These are phyloP conservation scores for Rubroboletus satanas DNA, from an alignment of 768 basidiomycete genomes.

Conservation along the genomic window DNA sequence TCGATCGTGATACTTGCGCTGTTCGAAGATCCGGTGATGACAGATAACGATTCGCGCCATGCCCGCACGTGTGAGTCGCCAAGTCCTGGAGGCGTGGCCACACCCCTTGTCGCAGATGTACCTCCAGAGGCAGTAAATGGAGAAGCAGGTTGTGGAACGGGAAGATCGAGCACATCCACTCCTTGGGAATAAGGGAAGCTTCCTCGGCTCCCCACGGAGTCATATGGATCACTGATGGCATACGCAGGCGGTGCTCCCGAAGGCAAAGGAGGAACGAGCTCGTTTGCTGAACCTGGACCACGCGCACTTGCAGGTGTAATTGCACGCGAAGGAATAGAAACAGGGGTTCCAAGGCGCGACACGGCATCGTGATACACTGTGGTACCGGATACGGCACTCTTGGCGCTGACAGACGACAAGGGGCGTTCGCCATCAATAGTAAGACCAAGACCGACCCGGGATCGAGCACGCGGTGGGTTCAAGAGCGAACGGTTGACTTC, in stretches of 20 bases:
- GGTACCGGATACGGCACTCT: conserved; percentile 49
- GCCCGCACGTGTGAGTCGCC: conserved; percentile 24
- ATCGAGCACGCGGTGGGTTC: conserved; percentile 17
- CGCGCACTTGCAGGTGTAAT: conserved; percentile 41
- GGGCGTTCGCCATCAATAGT: conserved; percentile 47
- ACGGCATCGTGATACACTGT: conserved; percentile 63
- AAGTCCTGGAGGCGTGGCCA: conserved; percentile 38
- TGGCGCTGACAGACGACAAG: conserved; percentile 52
- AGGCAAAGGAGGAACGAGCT: conserved; percentile 16
- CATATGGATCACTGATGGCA: conserved; percentile 29
- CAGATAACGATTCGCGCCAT: conserved; percentile 36
- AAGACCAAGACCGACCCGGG: conserved; percentile 36
- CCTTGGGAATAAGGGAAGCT: conserved; percentile 27
- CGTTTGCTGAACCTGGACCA: conserved; percentile 7
- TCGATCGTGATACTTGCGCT: conserved; percentile 45
- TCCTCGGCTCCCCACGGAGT: conserved; percentile 22
- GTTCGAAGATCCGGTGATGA: conserved; percentile 31
- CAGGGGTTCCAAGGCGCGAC: conserved; percentile 44
- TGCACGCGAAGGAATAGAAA: conserved; percentile 41
- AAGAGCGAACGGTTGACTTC: conserved; percentile 45
- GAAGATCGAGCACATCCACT: conserved; percentile 51
- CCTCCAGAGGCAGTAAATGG: conserved; percentile 44
- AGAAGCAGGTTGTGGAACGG: conserved; percentile 54
- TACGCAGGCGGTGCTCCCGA: conserved; percentile 31
- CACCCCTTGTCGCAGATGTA: conserved; percentile 24